These are phyloP conservation scores for Fusarium continuum DNA, from an alignment of 2,329 filamentous ascomycete genomes.

Conservation along the genomic window DNA sequence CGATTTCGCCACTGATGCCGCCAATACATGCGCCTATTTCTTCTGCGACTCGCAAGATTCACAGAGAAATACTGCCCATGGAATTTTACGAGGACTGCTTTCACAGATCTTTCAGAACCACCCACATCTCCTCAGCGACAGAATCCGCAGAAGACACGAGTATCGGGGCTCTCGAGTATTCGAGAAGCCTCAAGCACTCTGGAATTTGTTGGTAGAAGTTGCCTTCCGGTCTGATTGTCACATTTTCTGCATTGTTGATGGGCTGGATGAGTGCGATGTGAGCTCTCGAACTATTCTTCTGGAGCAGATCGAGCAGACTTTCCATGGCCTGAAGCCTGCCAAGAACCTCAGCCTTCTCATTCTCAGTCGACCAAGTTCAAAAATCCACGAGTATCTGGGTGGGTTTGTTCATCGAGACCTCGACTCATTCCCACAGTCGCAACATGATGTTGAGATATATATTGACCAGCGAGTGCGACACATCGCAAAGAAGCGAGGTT, in stretches of 20 bases:
- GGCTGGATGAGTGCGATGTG: slow-evolving; percentile 22
- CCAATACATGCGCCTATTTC: slow-evolving; percentile 23
- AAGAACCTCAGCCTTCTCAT: slow-evolving; percentile 15
- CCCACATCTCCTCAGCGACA: slow-evolving; percentile 21
- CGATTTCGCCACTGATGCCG: slow-evolving; percentile 5
- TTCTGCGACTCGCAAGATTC: slow-evolving; percentile 19
- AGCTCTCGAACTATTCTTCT: slow-evolving; percentile 11
- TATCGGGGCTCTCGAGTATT: slow-evolving; percentile 19
- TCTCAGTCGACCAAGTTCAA: slow-evolving; percentile 15
- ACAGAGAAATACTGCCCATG: slow-evolving; percentile 18
- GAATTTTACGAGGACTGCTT: slow-evolving; percentile 18
- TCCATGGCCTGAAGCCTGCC: slow-evolving; percentile 9
- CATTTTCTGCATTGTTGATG: slow-evolving; percentile 23
- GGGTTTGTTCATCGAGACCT: slow-evolving; percentile 35
- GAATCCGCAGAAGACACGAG: slow-evolving; percentile 21
- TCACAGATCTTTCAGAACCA: slow-evolving; percentile 28
- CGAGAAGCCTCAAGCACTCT: slow-evolving; percentile 23
- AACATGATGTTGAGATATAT: slow-evolving; percentile 29
- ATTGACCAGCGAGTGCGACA: slow-evolving; percentile 29
- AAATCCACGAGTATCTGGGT: slow-evolving; percentile 18
- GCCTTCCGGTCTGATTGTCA: slow-evolving; percentile 21
- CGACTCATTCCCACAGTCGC: slow-evolving; percentile 30
- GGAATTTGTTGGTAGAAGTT: slow-evolving; percentile 24
- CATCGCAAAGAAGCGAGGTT: slow-evolving; percentile 25
- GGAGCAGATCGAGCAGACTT: slow-evolving; percentile 24